phyloP scores from a whole-genome alignment of 371 early-diverging fungal genomes.

The Zychaea mexicana region DNA sequence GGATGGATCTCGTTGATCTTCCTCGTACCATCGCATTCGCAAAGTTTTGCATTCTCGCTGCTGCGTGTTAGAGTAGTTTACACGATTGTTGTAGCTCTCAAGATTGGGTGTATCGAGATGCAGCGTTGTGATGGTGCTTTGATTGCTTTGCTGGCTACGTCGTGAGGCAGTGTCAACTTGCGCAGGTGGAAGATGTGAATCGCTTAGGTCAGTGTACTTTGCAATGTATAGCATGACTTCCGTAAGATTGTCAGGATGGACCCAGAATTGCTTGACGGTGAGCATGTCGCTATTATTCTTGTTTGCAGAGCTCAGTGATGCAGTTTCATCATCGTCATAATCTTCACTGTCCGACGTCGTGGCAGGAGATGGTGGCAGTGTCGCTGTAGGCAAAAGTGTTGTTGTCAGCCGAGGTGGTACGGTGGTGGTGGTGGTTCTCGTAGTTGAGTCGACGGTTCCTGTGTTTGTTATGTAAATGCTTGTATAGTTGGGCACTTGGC shows the following conservation, averaged over 20 bases:
- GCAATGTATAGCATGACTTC: constrained; percentile 7
- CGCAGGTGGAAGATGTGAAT: not conserved
- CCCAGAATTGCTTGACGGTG: constrained; percentile 12
- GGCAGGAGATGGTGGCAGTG: constrained; percentile 10
- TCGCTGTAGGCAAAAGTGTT: not conserved
- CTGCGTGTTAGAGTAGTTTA: not conserved
- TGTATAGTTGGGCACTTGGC: constrained; percentile 8
- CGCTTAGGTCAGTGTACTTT: constrained; percentile 2
- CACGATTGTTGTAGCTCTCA: not conserved
- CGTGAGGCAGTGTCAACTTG: not conserved
- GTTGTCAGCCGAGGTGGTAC: not conserved
- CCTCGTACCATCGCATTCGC: constrained; percentile 4
- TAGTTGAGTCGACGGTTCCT: not conserved
- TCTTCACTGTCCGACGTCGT: constrained; percentile 3
- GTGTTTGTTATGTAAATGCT: constrained; percentile 5
- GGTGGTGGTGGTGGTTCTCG: not conserved
- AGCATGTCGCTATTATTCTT: not conserved
- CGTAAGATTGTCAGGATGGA: constrained; percentile 11
- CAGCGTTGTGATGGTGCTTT: constrained; percentile 4
- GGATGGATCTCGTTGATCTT: not conserved
- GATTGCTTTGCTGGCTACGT: not conserved
- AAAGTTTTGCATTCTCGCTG: not conserved
- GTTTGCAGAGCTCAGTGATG: not conserved
- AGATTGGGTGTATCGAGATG: constrained; percentile 13
- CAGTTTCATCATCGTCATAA: not conserved